These are phyloP conservation scores for Suhomyces pyralidae DNA, from an alignment of 805 yeast genomes.

Conservation along the genomic window DNA sequence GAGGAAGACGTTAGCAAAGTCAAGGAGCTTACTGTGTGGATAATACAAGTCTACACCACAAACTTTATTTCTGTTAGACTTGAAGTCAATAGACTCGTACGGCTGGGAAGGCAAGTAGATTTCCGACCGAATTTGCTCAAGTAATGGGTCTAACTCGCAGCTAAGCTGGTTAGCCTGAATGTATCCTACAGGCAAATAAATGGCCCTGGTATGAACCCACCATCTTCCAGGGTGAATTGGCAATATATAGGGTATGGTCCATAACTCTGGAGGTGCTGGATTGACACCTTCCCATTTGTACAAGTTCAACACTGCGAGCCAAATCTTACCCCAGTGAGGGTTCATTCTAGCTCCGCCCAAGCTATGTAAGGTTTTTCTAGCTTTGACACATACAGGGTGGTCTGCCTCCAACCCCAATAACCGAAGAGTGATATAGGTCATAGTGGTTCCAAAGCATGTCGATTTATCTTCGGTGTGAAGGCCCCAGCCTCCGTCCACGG, in stretches of 20 bases:
- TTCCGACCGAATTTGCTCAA: slow-evolving; percentile 68
- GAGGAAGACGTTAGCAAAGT: slow-evolving; percentile 58
- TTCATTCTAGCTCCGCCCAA: slow-evolving; percentile 87
- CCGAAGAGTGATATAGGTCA: slow-evolving; percentile 81
- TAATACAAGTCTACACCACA: slow-evolving; percentile 92
- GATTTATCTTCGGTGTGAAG: slow-evolving; percentile 87
- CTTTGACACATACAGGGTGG: slow-evolving; percentile 76
- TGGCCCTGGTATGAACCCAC: slow-evolving; percentile 99
- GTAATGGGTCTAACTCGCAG: slow-evolving; percentile 61
- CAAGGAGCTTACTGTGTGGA: slow-evolving; percentile 75
- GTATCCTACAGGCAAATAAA: slow-evolving; percentile 84
- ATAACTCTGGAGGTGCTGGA: slow-evolving; percentile 96
- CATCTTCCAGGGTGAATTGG: slow-evolving; percentile 94
- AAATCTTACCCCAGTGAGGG: slow-evolving; percentile 98
- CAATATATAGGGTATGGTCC: slow-evolving; percentile 76
- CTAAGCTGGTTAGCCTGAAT: slow-evolving; percentile 54
- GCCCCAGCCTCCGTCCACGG: slow-evolving; percentile 99
- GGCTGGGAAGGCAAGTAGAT: slow-evolving; percentile 57
- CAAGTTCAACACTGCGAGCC: slow-evolving; percentile 76
- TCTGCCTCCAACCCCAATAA: slow-evolving; percentile 69
- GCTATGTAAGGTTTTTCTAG: slow-evolving; percentile 62
- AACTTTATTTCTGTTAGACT: slow-evolving; percentile 71
- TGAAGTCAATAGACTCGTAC: slow-evolving; percentile 65
- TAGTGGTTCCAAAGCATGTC: slow-evolving; percentile 90
- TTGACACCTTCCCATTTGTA: slow-evolving; percentile 96